phyloP scores from a whole-genome alignment of 2,329 filamentous ascomycete genomes.

The Xylariaceae sp. region DNA sequence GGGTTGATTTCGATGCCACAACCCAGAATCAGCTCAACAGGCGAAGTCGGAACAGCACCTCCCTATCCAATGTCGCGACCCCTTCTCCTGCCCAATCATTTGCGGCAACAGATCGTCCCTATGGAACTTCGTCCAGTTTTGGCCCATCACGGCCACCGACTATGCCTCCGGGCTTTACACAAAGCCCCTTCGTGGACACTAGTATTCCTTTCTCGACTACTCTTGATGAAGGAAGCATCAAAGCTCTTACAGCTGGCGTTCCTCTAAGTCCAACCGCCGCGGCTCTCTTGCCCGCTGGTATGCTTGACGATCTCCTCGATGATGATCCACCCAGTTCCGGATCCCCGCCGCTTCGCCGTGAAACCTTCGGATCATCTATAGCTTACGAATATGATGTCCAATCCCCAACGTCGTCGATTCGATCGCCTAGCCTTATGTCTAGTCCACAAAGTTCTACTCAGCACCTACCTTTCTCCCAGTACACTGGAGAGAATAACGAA shows the following conservation, averaged over 20 bases:
- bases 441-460: conserved; percentile 60
- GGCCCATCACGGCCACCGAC: conserved; percentile 38
- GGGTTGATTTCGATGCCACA: conserved; percentile 46
- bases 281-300: conserved; percentile 65
- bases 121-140: conserved; percentile 16
- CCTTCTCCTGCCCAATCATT: conserved; percentile 42
- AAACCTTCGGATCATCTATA: conserved; percentile 37
- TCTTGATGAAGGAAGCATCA: conserved; percentile 60
- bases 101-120: conserved; percentile 36
- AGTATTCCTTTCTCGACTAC: conserved; percentile 40
- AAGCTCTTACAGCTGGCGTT: conserved; percentile 58
- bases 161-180: conserved; percentile 47
- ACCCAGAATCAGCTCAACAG: conserved; percentile 43
- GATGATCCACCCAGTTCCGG: conserved; percentile 51
- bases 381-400: conserved; percentile 48
- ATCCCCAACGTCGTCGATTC: conserved; percentile 57
- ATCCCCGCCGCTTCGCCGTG: conserved; percentile 30
- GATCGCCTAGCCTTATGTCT: conserved; percentile 54
- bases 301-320: conserved; percentile 58
- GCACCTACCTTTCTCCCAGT: conserved; percentile 52
- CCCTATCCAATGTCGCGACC: conserved; percentile 40
- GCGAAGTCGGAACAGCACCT: conserved; percentile 47
- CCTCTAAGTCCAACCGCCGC: conserved; percentile 75
- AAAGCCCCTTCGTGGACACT: conserved; percentile 50
- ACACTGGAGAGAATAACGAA: conserved; percentile 44